A percentile compares a stretch with the other conserved stretches of the same genome.
phyloP scores from a whole-genome alignment of 306 rosid species.

The Nissolia schottii region DNA sequence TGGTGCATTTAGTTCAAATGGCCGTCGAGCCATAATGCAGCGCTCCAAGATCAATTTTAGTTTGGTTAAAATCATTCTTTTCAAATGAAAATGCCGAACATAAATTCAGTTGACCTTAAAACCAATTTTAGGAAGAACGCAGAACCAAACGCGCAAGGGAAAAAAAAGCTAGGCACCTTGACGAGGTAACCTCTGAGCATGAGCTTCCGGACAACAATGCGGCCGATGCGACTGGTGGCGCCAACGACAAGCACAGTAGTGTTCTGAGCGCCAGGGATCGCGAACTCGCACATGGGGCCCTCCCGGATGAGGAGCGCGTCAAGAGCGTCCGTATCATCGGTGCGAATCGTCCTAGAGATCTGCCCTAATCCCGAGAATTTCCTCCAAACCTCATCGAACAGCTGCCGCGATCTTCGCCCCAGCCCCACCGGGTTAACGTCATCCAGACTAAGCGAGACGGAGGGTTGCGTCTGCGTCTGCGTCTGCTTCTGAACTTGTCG shows the following conservation, averaged over 20 bases:
- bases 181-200: constrained; percentile 89
- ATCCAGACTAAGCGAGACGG: constrained; percentile 55
- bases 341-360: constrained; percentile 71
- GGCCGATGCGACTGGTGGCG: constrained; percentile 87
- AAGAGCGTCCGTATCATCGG: constrained; percentile 66
- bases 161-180: constrained; percentile 41
- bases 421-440: constrained; percentile 94
- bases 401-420: constrained; percentile 75
- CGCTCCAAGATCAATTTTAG: too few relatives aligned
- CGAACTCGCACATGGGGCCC: constrained; percentile 94
- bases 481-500: constrained; percentile 6
- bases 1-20: too few relatives aligned
- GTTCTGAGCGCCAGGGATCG: constrained; percentile 87
- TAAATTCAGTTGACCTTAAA: too few relatives aligned
- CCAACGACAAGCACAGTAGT: constrained; percentile 90
- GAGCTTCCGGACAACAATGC: constrained; percentile 86
- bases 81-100: too few relatives aligned
- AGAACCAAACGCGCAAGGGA: too few relatives aligned
- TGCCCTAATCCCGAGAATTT: constrained; percentile 92
- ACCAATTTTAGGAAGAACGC: too few relatives aligned
- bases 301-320: constrained; percentile 77
- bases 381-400: constrained; percentile 93
- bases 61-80: too few relatives aligned
- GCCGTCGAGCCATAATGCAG: too few relatives aligned
- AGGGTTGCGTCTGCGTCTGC: constrained; percentile 21